Base-by-base conservation (phyloP, 352 stramenopile genomes). In the Porosira glacialis region DNA sequence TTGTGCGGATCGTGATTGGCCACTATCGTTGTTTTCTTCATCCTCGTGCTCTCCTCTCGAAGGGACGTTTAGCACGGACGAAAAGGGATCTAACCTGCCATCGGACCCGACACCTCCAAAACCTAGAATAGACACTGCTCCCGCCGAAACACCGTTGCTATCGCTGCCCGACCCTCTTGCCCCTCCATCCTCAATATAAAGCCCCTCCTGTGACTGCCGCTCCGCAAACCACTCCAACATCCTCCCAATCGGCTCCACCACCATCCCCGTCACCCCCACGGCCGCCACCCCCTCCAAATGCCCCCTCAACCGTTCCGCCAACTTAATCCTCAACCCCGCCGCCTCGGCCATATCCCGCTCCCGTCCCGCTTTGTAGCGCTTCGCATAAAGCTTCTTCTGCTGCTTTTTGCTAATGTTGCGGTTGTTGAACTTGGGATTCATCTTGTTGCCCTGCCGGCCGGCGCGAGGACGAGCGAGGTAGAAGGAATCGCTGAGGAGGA, bases 381-480 rank as follows among this genome's bases (percentile, higher is more conserved):
- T 77, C 13, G 30, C 47, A 41, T 66, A 77, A 11, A 77, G n/a
- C 41, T 68, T 65, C 35, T 69, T 55, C 24, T 77, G 67, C 30
- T 77, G 67, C 26, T 59, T 70, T 31, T 70, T 77, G 28, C 59
- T 70, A 30, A 77, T 77, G 39, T 77, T 77, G 17, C 67, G 22
- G 48, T 70, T 38, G 36, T 70, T 66, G 45, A 67, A 77, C 33
- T 77, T 69, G 4, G 67, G 51, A 57, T 77, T 58, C 44, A 77
- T n/a, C n/a, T n/a, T n/a, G n/a, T n/a, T n/a, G n/a, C n/a, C n/a
- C n/a, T 48, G 11, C 59, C 67, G 3, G 67, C 67, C 67, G 52
- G 30, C 4, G 50, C 50, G n/a, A 19, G 67, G 67, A 8, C 59
- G 67, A 0, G 67, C 67, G 5, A 77, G 52, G 50, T 77, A 77